A percentile compares a stretch with the other conserved stretches of the same genome.
phyloP scores from a whole-genome alignment of 441 rosid species.

The Adansonia grandidieri region DNA sequence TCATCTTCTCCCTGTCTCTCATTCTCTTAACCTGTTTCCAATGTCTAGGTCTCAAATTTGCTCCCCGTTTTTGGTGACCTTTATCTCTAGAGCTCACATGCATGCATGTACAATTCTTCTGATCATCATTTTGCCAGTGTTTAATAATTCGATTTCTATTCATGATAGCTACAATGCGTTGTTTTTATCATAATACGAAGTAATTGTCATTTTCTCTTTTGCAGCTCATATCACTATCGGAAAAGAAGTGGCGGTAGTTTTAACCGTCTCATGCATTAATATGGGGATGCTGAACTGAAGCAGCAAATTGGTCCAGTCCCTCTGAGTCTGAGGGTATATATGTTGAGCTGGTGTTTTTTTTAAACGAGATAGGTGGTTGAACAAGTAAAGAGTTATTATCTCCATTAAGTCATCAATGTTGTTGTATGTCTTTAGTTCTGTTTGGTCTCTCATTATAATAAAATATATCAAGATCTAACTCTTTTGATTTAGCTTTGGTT shows the following conservation, averaged over 20 bases:
- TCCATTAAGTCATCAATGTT: no score
- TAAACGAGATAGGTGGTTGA: no score
- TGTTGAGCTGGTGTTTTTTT: no score
- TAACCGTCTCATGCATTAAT: slow-evolving; percentile 11
- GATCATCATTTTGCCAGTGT: neutral
- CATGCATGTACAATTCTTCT: neutral
- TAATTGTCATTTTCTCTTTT: slow-evolving; percentile 17
- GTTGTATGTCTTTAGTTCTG: neutral
- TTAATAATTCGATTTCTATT: neutral
- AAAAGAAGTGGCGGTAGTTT: slow-evolving; percentile 40
- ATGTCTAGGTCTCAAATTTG: no score
- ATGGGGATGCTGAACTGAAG: slow-evolving; percentile 6
- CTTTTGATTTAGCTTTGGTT: neutral
- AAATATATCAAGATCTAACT: neutral
- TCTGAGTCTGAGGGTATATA: neutral
- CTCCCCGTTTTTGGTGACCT: no score
- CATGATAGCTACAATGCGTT: neutral
- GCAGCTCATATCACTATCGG: slow-evolving; percentile 69
- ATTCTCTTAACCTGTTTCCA: no score
- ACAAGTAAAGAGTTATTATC: no score
- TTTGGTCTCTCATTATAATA: neutral
- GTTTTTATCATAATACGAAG: neutral
- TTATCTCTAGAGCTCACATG: neutral
- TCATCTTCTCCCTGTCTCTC: no score
- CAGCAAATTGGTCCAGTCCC: slow-evolving; percentile 5